A percentile compares a stretch with the other conserved stretches of the same genome.
Evolutionary conservation across 2,329 filamentous ascomycete species (phyloP).

Genomic region (Fusarium bulbicola): DNA sequence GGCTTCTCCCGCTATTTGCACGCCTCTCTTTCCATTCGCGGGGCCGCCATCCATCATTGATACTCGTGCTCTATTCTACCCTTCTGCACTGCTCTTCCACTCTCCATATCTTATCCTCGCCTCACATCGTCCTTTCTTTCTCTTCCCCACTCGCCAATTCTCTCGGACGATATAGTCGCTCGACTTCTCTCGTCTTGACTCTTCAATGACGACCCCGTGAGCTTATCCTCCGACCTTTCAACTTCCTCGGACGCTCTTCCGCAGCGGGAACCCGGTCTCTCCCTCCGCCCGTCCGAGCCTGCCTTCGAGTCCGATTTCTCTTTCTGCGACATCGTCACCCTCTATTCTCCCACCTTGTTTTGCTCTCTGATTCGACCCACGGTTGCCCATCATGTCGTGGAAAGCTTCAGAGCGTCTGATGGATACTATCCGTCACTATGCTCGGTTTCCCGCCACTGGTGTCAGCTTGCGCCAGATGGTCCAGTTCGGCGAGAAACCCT

Average conservation of each 20-base stretch:
- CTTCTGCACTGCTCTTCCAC: conserved; percentile 3
- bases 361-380: conserved; percentile 18
- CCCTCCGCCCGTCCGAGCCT: conserved; percentile 41
- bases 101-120: conserved; percentile 26
- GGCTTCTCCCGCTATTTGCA: conserved; percentile 42
- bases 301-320: conserved; percentile 36
- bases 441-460: conserved; percentile 94
- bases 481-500: conserved; percentile 95
- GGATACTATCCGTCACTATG: conserved; percentile 97
- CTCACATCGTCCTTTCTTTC: conserved; percentile 18
- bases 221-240: conserved; percentile 27
- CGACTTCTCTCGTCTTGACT: conserved; percentile 10
- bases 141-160: conserved; percentile 20
- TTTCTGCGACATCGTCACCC: conserved; percentile 8
- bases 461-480: conserved; percentile 99
- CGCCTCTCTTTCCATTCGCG: conserved; percentile 34
- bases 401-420: conserved; percentile 89
- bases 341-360: conserved; percentile 2
- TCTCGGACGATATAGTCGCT: conserved; percentile 19
- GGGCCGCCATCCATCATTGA: conserved; percentile 36
- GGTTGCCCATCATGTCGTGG: conserved; percentile 79
- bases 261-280: conserved; percentile 36
- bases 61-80: neutral
- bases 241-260: conserved; percentile 35
- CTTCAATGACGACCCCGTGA: conserved; percentile 45